Base-by-base conservation (phyloP, 768 basidiomycete species). In the Lactarius psammicola region DNA sequence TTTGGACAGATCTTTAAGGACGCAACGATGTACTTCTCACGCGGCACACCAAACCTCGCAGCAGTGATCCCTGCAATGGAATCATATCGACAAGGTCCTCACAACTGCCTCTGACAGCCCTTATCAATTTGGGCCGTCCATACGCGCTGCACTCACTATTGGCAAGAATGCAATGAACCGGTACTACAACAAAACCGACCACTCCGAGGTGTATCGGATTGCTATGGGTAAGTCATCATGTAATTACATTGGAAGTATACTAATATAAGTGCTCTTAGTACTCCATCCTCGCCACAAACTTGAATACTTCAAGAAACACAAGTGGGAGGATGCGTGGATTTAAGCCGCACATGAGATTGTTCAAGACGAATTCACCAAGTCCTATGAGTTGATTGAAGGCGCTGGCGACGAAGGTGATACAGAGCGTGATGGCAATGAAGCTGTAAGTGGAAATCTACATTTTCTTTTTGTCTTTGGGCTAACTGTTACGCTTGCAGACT, bases 31-130 rank as follows among this genome's bases (percentile, higher is more conserved):
- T 76, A 66, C 62, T 80, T 80, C 68, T 80, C 74, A 1, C 11
- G 66, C 1, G 60, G 53, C 15, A 74, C 65, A 0, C 74, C 75
- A 0, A 73, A 62, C 64, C 66, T 80, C 4, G 70, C 74, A 0
- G 70, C 55, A 0, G 75, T 79, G 4, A 79, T 80, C n/a, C 78
- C 77, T 13, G 77, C 75, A 7, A 78, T 78, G 77, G 76, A n/a
- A 80, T 56, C 56, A 71, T 34, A 73, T 78, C 18, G 69, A 80
- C 58, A 40, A 72, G 38, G 18, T 13, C 4, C 42, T 64, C 8
- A 8, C 42, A 6, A 44, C 42, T 9, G 3, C 42, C 0, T 44
- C 42, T 3, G 8, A 44, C 7, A 8, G 20, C 42, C 42, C 20
- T n/a, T n/a, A n/a, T n/a, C 18, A 44, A 3, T 20, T 0, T 34